Conservation (phyloP, 148 eudicot species). For the Rhododendron molle region DNA sequence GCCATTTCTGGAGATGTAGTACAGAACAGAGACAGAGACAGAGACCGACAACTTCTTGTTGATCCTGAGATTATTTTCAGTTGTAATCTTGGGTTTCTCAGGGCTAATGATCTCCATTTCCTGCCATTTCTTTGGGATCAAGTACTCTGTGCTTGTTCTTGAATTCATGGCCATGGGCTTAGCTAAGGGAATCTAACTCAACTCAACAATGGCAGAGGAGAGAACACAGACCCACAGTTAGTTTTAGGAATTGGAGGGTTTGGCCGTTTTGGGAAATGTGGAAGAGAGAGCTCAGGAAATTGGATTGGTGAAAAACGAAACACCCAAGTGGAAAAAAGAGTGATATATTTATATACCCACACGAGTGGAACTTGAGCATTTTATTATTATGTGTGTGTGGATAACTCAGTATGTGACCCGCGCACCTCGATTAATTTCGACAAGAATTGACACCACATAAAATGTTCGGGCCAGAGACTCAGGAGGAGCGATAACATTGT, state of each 20-base stretch:
- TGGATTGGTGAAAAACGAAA: background rate
- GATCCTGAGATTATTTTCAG: background rate
- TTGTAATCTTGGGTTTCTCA: slow-evolving; percentile 11
- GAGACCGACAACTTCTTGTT: background rate
- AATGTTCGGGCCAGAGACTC: too few relatives aligned
- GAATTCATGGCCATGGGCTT: slow-evolving; percentile 12
- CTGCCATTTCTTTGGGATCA: slow-evolving; percentile 11
- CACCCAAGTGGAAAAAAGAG: background rate
- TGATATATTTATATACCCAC: background rate
- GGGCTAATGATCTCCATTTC: slow-evolving; percentile 13
- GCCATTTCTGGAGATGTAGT: slow-evolving; percentile 36
- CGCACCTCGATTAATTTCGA: too few relatives aligned
- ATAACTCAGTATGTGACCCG: too few relatives aligned
- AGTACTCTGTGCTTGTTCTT: slow-evolving; percentile 14
- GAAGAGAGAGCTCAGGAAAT: background rate
- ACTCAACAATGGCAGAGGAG: background rate
- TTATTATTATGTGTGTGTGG: too few relatives aligned
- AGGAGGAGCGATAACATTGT: background rate
- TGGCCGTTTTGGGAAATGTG: background rate
- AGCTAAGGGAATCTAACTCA: too few relatives aligned
- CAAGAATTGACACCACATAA: background rate
- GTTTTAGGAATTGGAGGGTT: background rate
- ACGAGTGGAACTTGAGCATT: background rate
- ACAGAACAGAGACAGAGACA: slow-evolving; percentile 22
- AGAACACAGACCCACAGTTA: background rate